Conservation (phyloP, 2,329 filamentous ascomycete species). For the Pyrenochaeta sp. region DNA sequence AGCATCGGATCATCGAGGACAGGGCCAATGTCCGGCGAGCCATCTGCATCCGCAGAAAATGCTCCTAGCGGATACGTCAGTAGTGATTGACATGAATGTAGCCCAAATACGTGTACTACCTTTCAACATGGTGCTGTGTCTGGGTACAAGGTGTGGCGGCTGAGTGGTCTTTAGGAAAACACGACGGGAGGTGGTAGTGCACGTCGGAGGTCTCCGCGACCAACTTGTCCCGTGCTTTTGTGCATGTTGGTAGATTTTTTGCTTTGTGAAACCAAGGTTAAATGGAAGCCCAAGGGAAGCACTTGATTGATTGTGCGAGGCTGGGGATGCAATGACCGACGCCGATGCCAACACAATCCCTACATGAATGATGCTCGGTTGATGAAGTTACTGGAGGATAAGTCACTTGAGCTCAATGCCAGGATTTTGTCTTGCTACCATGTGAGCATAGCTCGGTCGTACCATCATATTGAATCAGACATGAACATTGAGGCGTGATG, state of each 20-base stretch:
- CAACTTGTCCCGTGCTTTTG: slow-evolving; percentile 5
- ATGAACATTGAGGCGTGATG: too few relatives aligned
- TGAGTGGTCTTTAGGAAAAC: background rate
- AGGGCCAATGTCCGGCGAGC: slow-evolving; percentile 45
- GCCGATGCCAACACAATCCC: too few relatives aligned
- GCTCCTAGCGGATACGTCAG: slow-evolving; percentile 26
- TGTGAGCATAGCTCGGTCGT: too few relatives aligned
- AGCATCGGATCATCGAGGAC: slow-evolving; percentile 44
- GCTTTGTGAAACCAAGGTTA: background rate
- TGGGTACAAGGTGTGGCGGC: slow-evolving; percentile 19
- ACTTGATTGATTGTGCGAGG: background rate
- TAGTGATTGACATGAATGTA: background rate
- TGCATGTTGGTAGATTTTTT: background rate
- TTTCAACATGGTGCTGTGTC: slow-evolving; percentile 37
- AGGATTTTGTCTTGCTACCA: too few relatives aligned
- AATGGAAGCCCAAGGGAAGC: background rate
- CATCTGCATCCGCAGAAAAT: slow-evolving; percentile 45
- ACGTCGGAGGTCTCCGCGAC: slow-evolving; percentile 12
- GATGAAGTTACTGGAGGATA: background rate
- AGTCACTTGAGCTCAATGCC: background rate
- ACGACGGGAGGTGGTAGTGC: background rate
- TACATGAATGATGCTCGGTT: slow-evolving; percentile 10
- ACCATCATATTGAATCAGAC: too few relatives aligned
- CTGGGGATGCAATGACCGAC: background rate
- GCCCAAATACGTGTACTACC: slow-evolving; percentile 22